Evolutionary conservation across 2,329 filamentous ascomycete genomes (phyloP).

Genomic region (Aspergillus ochraceus): DNA sequence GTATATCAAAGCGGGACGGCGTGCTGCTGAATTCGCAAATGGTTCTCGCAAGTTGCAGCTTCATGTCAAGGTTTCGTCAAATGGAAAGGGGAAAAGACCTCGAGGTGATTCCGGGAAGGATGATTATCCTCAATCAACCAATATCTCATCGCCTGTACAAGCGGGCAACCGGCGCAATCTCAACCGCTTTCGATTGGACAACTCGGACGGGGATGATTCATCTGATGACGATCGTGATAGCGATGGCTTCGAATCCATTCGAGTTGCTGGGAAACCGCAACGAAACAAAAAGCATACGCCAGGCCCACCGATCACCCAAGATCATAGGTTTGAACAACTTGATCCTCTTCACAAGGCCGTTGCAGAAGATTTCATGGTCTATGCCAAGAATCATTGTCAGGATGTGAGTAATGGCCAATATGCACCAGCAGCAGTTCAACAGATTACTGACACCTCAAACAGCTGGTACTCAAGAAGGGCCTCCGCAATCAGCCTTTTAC

Average conservation of each 20-base stretch:
- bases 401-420: constrained; percentile 30
- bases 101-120: constrained; percentile 37
- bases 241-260: constrained; percentile 46
- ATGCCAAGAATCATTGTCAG: constrained; percentile 45
- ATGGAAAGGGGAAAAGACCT: constrained; percentile 32
- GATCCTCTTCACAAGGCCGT: constrained; percentile 45
- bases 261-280: constrained; percentile 33
- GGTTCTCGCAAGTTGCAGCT: constrained; percentile 51
- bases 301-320: constrained; percentile 49
- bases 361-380: constrained; percentile 49
- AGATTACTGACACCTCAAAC: constrained; percentile 11
- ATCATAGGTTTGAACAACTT: constrained; percentile 43
- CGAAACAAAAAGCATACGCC: constrained; percentile 29
- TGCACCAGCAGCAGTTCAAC: neutral
- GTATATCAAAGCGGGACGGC: constrained; percentile 56
- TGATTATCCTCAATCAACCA: constrained; percentile 62
- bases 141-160: constrained; percentile 65
- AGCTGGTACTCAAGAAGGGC: constrained; percentile 45
- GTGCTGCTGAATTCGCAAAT: constrained; percentile 47
- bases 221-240: constrained; percentile 41
- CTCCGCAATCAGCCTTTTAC: constrained; percentile 50
- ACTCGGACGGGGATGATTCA: constrained; percentile 22
- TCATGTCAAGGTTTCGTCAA: constrained; percentile 54
- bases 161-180: constrained; percentile 42
- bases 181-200: constrained; percentile 25